phyloP scores from a whole-genome alignment of 257 asterid genomes.

The Solanum medicagineum region DNA sequence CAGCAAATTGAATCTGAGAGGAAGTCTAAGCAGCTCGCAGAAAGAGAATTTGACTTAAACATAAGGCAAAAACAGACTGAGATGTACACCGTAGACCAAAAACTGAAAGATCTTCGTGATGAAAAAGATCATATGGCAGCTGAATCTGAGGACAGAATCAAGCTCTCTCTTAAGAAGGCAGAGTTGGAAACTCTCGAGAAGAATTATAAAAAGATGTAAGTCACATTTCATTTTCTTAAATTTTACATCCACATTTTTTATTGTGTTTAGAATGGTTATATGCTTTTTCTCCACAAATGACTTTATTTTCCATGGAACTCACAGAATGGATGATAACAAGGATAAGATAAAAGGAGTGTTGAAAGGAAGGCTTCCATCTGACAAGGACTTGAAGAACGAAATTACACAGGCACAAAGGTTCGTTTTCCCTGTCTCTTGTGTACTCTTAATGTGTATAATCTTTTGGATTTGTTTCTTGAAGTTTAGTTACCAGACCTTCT shows the following conservation, averaged over 20 bases:
- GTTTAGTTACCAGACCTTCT: background rate
- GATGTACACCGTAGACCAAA: constrained; percentile 41
- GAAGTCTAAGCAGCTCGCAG: constrained; percentile 44
- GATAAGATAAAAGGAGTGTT: constrained; percentile 69
- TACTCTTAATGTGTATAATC: background rate
- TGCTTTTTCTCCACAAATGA: background rate
- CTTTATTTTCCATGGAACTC: constrained; percentile 9
- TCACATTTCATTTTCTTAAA: constrained; percentile 4
- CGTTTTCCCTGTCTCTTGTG: background rate
- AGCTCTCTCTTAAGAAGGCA: constrained; percentile 57
- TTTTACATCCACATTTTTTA: constrained; percentile 1
- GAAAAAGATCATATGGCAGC: constrained; percentile 64
- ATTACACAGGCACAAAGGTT: constrained; percentile 74
- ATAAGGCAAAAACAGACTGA: constrained; percentile 46
- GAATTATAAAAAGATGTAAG: constrained; percentile 53
- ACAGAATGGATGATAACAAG: constrained; percentile 74
- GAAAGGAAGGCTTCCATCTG: constrained; percentile 94
- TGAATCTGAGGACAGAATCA: constrained; percentile 71
- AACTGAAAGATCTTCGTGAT: constrained; percentile 37
- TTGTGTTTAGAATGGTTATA: background rate
- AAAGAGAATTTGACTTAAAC: constrained; percentile 35
- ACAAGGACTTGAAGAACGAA: constrained; percentile 84
- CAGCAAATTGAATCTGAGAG: constrained; percentile 71
- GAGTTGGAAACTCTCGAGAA: constrained; percentile 67
- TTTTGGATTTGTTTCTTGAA: constrained; percentile 1